These are phyloP conservation scores for Aureobasidium sp. DNA, from an alignment of 2,329 filamentous ascomycete species.

Conservation along the genomic window DNA sequence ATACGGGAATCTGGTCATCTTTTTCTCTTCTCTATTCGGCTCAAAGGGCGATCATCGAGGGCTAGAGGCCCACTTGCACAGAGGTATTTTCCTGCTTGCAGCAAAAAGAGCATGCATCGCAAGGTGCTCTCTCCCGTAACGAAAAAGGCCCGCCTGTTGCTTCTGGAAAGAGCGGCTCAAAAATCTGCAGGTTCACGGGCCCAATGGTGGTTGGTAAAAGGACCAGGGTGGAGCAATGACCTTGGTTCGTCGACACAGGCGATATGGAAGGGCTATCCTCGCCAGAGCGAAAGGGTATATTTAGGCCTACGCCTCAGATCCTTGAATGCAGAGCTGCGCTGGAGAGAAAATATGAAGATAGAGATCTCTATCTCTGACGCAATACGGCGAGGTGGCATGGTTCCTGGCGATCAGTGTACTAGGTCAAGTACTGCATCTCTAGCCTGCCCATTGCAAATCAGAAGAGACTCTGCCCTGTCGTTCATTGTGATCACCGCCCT, in stretches of 20 bases:
- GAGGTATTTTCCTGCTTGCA: neutral
- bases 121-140: slow-evolving; percentile 5
- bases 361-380: slow-evolving; percentile 14
- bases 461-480: neutral
- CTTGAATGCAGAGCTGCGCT: neutral
- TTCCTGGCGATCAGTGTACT: slow-evolving; percentile 16
- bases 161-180: slow-evolving; percentile 12
- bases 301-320: neutral
- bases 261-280: too few relatives aligned
- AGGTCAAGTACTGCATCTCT: neutral
- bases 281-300: neutral
- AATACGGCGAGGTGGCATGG: too few relatives aligned
- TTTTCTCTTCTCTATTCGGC: neutral
- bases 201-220: slow-evolving; percentile 6
- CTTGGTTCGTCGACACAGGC: neutral
- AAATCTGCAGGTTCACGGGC: slow-evolving; percentile 11
- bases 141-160: slow-evolving; percentile 10
- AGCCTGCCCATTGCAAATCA: neutral
- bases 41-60: slow-evolving; percentile 9
- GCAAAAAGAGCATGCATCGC: slow-evolving; percentile 2
- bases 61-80: slow-evolving; percentile 1
- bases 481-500: neutral
- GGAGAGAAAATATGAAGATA: neutral
- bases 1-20: neutral
- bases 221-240: neutral